Evolutionary conservation across 78 protist species (phyloP), one percentile per base, ranked within the genome.

Genomic region (Speleostelium caveatum): DNA sequence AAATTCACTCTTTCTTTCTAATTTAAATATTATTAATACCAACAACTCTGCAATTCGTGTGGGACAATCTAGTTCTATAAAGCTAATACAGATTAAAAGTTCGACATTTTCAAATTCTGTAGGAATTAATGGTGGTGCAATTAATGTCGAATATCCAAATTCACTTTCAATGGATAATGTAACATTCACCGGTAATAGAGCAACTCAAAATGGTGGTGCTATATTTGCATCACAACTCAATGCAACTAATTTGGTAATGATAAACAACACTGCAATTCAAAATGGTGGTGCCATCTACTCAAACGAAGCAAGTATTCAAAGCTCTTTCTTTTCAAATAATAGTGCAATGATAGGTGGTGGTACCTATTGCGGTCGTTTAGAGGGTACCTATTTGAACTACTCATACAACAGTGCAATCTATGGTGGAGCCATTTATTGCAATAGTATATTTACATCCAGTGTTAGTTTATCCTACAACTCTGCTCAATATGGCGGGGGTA

Each of bases 281-380:
- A 3, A 3, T 32, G 87, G 87, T 24, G 87, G 87, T 65, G 87
- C 87, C 2, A 28, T 77, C 63, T 62, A 51, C 45, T 36, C 58
- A n/a, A 33, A 32, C 3, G 6, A 6, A 17, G 6, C 38, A 17
- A 16, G 17, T 17, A 17, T 33, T 16, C 32, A 38, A 16, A 17
- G 12, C 38, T 21, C 26, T 26, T 10, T 21, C 22, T 38, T 36
- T 19, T 36, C 3, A 22, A 5, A 33, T 22, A 65, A 58, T 58
- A 8, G 12, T n/a, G 63, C 63, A 0, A 7, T 8, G 7, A 1
- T 1, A 1, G 63, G 63, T 58, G 53, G 53, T 45, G 53, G n/a
- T 45, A 10, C 10, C 6, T 12, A 45, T 45, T 45, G n/a, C 53
- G 10, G 10, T 45, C n/a, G 10, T 12, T 6, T 45, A 14, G n/a